Conservation (phyloP, 495 filamentous ascomycete species). For the Penicillium atrosanguineum region DNA sequence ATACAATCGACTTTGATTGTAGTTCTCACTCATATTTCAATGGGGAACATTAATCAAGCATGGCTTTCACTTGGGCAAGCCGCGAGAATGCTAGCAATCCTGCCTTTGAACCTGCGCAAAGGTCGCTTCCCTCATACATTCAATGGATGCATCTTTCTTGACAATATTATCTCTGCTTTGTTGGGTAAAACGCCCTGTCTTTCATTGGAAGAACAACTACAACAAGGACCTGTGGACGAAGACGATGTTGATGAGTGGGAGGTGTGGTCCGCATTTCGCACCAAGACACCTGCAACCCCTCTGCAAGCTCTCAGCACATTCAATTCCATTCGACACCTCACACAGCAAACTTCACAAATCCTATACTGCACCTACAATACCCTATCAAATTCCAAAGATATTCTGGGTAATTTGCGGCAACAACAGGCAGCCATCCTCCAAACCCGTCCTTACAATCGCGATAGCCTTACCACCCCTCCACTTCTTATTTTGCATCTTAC, state of each 20-base stretch:
- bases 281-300: constrained; percentile 2
- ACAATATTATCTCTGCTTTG: constrained; percentile 19
- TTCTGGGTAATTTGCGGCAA: constrained; percentile 2
- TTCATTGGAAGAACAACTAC: constrained; percentile 7
- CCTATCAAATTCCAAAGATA: neutral
- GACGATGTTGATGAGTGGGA: constrained; percentile 27
- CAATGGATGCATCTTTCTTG: constrained; percentile 21
- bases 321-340: constrained; percentile 13
- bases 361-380: neutral
- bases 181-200: constrained; percentile 11
- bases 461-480: constrained; percentile 9
- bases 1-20: constrained; percentile 56
- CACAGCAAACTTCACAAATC: constrained; percentile 4
- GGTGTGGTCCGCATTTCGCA: constrained; percentile 12
- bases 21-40: constrained; percentile 47
- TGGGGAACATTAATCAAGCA: constrained; percentile 37
- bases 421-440: neutral
- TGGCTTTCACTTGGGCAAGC: constrained; percentile 54
- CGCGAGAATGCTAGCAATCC: constrained; percentile 41
- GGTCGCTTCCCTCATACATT: constrained; percentile 19
- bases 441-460: constrained; percentile 4
- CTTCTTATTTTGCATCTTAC: constrained; percentile 23
- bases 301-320: constrained; percentile 21
- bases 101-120: constrained; percentile 5
- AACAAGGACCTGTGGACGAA: constrained; percentile 9